A percentile compares a stretch with the other conserved stretches of the same genome.
These are phyloP conservation scores for Cicer arietinum DNA, from an alignment of 306 rosid genomes.

Conservation along the genomic window DNA sequence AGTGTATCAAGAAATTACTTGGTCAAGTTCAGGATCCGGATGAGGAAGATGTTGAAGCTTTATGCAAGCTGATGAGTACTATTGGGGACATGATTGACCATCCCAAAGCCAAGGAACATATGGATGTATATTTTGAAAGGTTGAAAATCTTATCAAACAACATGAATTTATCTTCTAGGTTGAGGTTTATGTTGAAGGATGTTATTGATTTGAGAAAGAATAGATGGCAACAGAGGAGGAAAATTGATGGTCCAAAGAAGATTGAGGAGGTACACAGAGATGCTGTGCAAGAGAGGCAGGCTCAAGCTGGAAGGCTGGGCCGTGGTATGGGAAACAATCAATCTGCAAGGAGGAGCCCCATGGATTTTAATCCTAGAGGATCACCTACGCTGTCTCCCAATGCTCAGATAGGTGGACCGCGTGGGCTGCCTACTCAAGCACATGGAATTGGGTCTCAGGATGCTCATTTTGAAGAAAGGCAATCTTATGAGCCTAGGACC, in stretches of 20 bases:
- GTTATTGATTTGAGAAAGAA: conserved; percentile 86
- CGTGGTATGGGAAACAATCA: conserved; percentile 73
- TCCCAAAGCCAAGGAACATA: conserved; percentile 80
- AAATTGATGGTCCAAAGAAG: conserved; percentile 97
- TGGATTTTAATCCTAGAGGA: conserved; percentile 80
- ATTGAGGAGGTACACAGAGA: conserved; percentile 98
- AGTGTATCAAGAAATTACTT: conserved; percentile 77
- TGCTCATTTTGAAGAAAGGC: conserved; percentile 74
- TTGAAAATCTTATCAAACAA: conserved; percentile 71
- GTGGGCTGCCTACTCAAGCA: conserved; percentile 63
- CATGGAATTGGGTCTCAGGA: conserved; percentile 84
- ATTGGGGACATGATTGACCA: conserved; percentile 98
- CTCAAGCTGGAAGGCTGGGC: conserved; percentile 74
- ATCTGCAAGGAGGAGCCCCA: conserved; percentile 69
- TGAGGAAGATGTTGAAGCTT: conserved; percentile 92
- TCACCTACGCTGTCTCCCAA: conserved; percentile 61
- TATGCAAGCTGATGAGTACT: conserved; percentile 98
- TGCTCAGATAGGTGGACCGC: conserved; percentile 68
- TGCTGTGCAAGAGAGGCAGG: conserved; percentile 94
- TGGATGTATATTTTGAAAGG: conserved; percentile 87
- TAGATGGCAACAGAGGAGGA: conserved; percentile 93
- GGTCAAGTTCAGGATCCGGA: conserved; percentile 87
- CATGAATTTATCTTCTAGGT: conserved; percentile 87
- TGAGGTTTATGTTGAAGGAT: conserved; percentile 96
- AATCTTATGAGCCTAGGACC: conserved; percentile 69